Percentiles rank a stretch among this genome's conserved stretches.
Evolutionary conservation across 129 eudicot genomes (phyloP).

Genomic region (Rutidosis leptorrhynchoides): DNA sequence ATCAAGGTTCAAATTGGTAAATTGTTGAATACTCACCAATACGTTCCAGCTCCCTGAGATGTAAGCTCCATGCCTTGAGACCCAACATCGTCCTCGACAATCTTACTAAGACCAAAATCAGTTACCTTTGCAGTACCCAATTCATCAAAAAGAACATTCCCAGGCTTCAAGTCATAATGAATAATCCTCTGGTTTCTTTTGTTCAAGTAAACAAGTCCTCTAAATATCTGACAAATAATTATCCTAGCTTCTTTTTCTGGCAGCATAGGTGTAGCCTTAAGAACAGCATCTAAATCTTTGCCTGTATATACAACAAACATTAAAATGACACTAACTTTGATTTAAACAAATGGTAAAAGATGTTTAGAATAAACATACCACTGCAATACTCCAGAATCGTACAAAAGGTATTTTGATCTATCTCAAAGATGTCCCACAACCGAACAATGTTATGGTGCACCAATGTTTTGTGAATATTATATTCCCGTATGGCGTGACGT

Average conservation of each 20-base stretch:
- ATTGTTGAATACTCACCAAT: constrained; percentile 59
- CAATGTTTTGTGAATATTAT: constrained; percentile 94
- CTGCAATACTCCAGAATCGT: constrained; percentile 92
- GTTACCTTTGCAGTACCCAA: constrained; percentile 93
- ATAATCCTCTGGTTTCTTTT: constrained; percentile 88
- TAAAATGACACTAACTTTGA: not conserved
- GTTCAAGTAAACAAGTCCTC: constrained; percentile 93
- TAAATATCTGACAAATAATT: constrained; percentile 88
- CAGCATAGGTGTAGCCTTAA: constrained; percentile 71
- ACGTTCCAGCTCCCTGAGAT: constrained; percentile 99
- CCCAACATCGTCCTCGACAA: constrained; percentile 98
- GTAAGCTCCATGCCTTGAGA: constrained; percentile 99
- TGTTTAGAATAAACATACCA: constrained; percentile 44
- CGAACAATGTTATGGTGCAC: constrained; percentile 91
- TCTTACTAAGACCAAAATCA: constrained; percentile 98
- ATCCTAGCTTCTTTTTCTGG: constrained; percentile 96
- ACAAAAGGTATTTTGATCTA: constrained; percentile 96
- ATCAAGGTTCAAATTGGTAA: not conserved
- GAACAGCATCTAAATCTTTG: constrained; percentile 97
- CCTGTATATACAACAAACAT: constrained; percentile 38
- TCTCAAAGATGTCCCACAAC: constrained; percentile 96
- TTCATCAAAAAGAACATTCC: constrained; percentile 94
- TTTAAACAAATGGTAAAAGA: not conserved
- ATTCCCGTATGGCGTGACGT: constrained; percentile 94
- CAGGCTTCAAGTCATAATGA: constrained; percentile 98